Conservation (phyloP, 108 stramenopile genomes). For the Nitzschia sp. region DNA sequence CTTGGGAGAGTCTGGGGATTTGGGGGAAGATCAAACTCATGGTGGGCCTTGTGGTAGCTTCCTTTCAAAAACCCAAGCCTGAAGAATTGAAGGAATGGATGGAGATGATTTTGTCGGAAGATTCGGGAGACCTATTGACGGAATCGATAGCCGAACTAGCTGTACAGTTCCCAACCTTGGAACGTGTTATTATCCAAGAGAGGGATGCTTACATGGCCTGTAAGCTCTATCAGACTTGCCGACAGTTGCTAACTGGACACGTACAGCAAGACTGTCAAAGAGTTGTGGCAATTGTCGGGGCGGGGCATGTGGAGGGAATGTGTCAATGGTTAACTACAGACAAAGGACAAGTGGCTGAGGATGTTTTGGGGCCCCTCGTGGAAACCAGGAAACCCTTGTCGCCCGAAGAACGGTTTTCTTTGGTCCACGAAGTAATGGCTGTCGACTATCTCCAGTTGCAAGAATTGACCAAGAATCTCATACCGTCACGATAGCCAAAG, state of each 20-base stretch:
- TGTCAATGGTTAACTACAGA: constrained; percentile 39
- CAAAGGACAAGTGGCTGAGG: constrained; percentile 11
- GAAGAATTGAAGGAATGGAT: constrained; percentile 82
- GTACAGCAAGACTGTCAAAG: constrained; percentile 19
- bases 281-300: constrained; percentile 83
- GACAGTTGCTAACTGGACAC: constrained; percentile 22
- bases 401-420: constrained; percentile 17
- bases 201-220: constrained; percentile 80
- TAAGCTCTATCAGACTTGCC: constrained; percentile 71
- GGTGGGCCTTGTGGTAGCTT: constrained; percentile 62
- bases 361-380: constrained; percentile 22
- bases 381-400: constrained; percentile 20
- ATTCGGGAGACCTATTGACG: constrained; percentile 71
- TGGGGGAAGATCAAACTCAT: constrained; percentile 74
- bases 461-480: neutral
- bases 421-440: constrained; percentile 30
- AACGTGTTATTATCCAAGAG: constrained; percentile 71
- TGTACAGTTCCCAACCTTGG: constrained; percentile 69
- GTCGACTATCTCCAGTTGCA: constrained; percentile 23
- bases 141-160: constrained; percentile 72
- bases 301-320: constrained; percentile 80
- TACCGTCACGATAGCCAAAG: too few species aligned
- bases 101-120: constrained; percentile 56
- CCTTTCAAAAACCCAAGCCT: constrained; percentile 61
- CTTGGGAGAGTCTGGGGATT: constrained; percentile 72